Conservation (phyloP, 1,284 basidiomycete species). For the Melanopsichium pennsylvanicum region DNA sequence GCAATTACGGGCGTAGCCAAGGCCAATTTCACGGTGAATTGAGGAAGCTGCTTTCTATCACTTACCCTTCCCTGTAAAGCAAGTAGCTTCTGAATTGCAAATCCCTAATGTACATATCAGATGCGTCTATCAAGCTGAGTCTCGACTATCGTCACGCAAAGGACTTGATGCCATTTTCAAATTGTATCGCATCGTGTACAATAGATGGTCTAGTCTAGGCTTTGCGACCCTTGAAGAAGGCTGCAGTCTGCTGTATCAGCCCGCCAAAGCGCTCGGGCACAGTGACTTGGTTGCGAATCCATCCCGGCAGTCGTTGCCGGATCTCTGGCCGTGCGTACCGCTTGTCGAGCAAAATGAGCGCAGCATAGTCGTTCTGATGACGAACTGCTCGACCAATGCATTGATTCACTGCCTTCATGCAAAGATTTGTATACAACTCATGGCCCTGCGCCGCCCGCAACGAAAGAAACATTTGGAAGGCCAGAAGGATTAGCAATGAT, state of each 20-base stretch:
- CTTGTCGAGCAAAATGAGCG: constrained; percentile 59
- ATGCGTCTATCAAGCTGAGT: no score
- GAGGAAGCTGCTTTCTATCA: no score
- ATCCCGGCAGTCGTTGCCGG: constrained; percentile 50
- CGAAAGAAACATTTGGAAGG: not conserved
- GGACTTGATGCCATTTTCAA: no score
- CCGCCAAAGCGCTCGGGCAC: constrained; percentile 77
- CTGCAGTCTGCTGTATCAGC: constrained; percentile 73
- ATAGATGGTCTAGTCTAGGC: no score
- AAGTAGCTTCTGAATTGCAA: no score
- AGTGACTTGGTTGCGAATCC: constrained; percentile 76
- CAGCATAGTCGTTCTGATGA: constrained; percentile 60
- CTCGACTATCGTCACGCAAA: no score
- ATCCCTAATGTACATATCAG: no score
- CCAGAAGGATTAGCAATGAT: no score
- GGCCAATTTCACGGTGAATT: constrained; percentile 5
- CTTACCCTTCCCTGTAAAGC: no score
- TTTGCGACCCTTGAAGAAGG: constrained; percentile 47
- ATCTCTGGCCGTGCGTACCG: constrained; percentile 58
- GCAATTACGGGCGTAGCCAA: no score
- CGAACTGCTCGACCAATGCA: constrained; percentile 78
- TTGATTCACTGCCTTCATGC: constrained; percentile 96
- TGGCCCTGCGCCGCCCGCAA: no score
- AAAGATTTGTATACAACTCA: constrained; percentile 67
- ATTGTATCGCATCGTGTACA: no score